phyloP scores from a whole-genome alignment of 2,329 filamentous ascomycete genomes.

The Clonostachys byssicola region DNA sequence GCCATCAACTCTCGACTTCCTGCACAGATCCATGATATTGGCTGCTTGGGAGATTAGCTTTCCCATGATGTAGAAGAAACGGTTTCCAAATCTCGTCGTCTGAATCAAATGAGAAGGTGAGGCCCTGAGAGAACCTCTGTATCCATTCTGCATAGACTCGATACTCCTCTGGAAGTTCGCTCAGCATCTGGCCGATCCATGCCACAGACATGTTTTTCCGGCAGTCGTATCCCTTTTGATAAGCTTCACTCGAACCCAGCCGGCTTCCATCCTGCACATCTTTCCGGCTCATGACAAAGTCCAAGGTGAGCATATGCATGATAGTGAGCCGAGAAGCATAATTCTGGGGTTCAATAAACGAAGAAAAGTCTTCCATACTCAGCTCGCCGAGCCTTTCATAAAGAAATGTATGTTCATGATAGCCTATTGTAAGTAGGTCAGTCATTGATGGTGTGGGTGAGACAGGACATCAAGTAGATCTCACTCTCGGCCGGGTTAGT shows the following conservation, averaged over 20 bases:
- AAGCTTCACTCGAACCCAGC: too few relatives aligned
- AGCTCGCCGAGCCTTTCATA: slow-evolving; percentile 20
- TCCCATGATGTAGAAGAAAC: slow-evolving; percentile 1
- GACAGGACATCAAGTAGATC: neutral
- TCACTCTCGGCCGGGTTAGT: slow-evolving; percentile 19
- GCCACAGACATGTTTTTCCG: slow-evolving; percentile 21
- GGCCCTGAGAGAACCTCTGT: slow-evolving; percentile 11
- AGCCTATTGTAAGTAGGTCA: slow-evolving; percentile 8
- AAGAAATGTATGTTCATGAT: slow-evolving; percentile 14
- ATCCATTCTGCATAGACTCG: slow-evolving; percentile 25
- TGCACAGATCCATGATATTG: too few relatives aligned
- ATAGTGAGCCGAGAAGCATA: slow-evolving; percentile 25
- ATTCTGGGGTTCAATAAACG: slow-evolving; percentile 21
- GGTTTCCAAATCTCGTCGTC: slow-evolving; percentile 12
- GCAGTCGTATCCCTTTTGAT: slow-evolving; percentile 9
- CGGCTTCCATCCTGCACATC: slow-evolving; percentile 1
- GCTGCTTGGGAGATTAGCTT: neutral
- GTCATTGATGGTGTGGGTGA: neutral
- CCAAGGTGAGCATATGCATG: slow-evolving; percentile 27
- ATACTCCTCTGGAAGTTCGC: slow-evolving; percentile 20
- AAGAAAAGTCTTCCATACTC: slow-evolving; percentile 19
- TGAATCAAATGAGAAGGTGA: slow-evolving; percentile 12
- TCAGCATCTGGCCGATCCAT: slow-evolving; percentile 30
- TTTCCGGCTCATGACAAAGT: slow-evolving; percentile 18
- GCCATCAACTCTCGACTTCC: too few relatives aligned